Percentiles rank a stretch among this genome's conserved stretches.
These are phyloP conservation scores for Colletotrichum orchidophilum DNA, from an alignment of 2,329 filamentous ascomycete genomes.

Conservation along the genomic window DNA sequence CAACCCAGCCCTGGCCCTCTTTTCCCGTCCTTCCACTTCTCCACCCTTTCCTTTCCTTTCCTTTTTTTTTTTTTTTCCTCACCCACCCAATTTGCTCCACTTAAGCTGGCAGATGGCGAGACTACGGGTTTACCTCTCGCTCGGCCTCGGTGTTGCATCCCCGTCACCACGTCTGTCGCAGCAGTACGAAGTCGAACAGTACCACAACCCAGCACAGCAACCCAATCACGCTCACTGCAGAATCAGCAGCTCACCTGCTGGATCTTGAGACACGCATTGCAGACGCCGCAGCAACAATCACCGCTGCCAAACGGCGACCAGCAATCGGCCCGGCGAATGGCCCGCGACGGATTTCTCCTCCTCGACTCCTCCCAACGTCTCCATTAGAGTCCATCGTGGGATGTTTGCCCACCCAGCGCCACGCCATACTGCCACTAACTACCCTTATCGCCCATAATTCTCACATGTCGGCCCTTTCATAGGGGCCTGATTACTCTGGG, in stretches of 20 bases:
- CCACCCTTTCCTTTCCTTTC: too few species aligned
- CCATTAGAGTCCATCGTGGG: conserved; percentile 21
- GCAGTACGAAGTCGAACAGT: background rate
- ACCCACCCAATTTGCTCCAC: background rate
- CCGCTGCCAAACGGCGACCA: background rate
- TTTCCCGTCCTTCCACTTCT: background rate
- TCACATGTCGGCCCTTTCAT: conserved; percentile 1
- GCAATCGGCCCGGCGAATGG: conserved; percentile 16
- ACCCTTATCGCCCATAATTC: conserved; percentile 2
- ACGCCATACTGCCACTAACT: conserved; percentile 10
- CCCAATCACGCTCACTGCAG: background rate
- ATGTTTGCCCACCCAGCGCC: conserved; percentile 23
- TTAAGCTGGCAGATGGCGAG: background rate
- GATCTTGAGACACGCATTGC: conserved; percentile 17
- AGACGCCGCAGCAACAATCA: background rate
- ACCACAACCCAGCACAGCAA: background rate
- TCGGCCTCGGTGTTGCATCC: conserved; percentile 11
- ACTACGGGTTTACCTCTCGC: background rate
- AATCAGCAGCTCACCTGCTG: conserved; percentile 15
- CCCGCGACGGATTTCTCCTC: background rate
- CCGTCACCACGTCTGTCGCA: background rate
- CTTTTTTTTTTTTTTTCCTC: background rate
- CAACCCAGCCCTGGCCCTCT: background rate
- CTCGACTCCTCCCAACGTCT: background rate
- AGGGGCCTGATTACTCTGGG: conserved; percentile 20